These are phyloP conservation scores for Suhomyces sp. DNA, from an alignment of 805 yeast genomes.

Conservation along the genomic window DNA sequence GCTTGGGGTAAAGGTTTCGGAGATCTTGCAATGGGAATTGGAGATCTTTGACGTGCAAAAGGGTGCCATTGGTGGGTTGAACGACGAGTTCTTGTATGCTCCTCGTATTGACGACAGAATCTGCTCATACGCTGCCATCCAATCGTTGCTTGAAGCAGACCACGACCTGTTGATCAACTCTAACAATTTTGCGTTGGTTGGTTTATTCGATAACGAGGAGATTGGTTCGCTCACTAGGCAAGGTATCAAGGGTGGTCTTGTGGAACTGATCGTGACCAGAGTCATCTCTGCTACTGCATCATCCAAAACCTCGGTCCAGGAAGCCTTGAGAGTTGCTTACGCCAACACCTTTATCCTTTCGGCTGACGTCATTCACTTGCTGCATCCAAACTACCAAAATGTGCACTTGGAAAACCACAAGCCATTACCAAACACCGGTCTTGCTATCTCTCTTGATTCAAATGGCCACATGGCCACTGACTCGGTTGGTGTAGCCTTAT, in stretches of 20 bases:
- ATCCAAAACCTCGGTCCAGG: constrained; percentile 23
- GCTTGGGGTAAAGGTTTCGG: constrained; percentile 56
- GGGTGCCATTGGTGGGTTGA: constrained; percentile 74
- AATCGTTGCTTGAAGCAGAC: constrained; percentile 49
- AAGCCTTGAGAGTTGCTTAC: constrained; percentile 40
- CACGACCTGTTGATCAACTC: constrained; percentile 18
- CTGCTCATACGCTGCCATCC: constrained; percentile 71
- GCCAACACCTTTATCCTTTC: constrained; percentile 80
- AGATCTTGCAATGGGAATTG: constrained; percentile 68
- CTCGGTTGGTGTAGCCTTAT: constrained; percentile 64
- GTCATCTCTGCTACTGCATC: constrained; percentile 33
- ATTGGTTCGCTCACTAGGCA: constrained; percentile 77
- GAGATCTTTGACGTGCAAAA: constrained; percentile 80
- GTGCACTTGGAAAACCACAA: constrained; percentile 75
- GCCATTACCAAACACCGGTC: constrained; percentile 76
- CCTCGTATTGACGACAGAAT: constrained; percentile 86
- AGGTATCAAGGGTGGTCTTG: constrained; percentile 77
- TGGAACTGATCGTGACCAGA: constrained; percentile 64
- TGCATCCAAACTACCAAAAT: constrained; percentile 71
- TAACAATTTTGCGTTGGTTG: constrained; percentile 54
- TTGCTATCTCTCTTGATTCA: constrained; percentile 69
- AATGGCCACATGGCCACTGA: constrained; percentile 86
- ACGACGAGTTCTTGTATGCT: constrained; percentile 71
- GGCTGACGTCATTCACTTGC: constrained; percentile 80
- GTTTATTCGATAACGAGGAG: constrained; percentile 78